These are phyloP conservation scores for Cytospora piceicola DNA, from an alignment of 2,329 filamentous ascomycete species.

Conservation along the genomic window DNA sequence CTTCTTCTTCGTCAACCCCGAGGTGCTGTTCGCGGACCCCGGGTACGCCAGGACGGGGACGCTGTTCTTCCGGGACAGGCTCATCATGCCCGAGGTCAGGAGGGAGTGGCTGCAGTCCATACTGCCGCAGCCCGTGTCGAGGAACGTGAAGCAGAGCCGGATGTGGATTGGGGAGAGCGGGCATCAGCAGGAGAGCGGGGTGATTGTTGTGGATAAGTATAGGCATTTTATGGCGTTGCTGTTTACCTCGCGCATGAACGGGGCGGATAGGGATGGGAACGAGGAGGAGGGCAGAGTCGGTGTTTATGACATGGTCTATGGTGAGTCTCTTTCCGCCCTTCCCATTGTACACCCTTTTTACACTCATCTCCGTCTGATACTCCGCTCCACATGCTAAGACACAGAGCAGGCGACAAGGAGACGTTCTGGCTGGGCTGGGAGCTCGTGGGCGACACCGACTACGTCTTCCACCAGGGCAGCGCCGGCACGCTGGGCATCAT, in stretches of 20 bases:
- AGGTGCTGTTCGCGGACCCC: conserved; percentile 47
- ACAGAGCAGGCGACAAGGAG: conserved; percentile 49
- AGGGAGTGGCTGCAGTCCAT: conserved; percentile 46
- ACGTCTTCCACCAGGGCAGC: conserved; percentile 48
- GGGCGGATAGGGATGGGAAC: conserved; percentile 48
- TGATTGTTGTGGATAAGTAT: conserved; percentile 52
- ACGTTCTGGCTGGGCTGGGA: conserved; percentile 56
- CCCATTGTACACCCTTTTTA: no score
- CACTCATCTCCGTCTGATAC: no score
- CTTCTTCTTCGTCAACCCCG: conserved; percentile 48
- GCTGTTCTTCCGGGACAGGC: conserved; percentile 51
- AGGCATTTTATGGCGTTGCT: conserved; percentile 49
- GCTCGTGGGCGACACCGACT: conserved; percentile 47
- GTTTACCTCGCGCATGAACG: conserved; percentile 46
- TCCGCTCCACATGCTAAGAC: not conserved
- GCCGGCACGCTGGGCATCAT: conserved; percentile 41
- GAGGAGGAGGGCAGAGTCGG: conserved; percentile 41
- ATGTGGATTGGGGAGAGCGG: conserved; percentile 44
- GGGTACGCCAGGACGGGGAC: conserved; percentile 47
- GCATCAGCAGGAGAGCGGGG: conserved; percentile 50
- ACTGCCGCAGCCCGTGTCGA: conserved; percentile 47
- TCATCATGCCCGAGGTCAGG: conserved; percentile 45
- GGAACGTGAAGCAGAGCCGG: conserved; percentile 43
- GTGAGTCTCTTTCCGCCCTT: conserved; percentile 37
- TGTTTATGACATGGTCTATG: conserved; percentile 52